Evolutionary conservation across 495 filamentous ascomycete genomes (phyloP).

Genomic region (Viridothelium virens): DNA sequence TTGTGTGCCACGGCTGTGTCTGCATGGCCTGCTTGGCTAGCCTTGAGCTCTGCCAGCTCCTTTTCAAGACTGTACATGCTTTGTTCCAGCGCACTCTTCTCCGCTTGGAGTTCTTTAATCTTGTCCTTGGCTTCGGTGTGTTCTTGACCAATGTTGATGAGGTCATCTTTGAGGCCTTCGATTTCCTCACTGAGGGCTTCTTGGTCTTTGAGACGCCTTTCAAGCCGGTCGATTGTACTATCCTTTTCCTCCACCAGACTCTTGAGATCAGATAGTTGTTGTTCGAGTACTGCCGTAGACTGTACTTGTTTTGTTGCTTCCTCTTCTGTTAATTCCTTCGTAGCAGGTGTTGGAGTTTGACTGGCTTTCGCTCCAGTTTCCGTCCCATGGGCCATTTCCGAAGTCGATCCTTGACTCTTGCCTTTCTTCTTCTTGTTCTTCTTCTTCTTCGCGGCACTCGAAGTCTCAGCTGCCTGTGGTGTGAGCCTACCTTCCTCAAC

Average conservation of each 20-base stretch:
- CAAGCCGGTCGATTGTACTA: slow-evolving; percentile 56
- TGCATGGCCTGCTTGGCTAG: slow-evolving; percentile 44
- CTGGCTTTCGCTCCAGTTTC: slow-evolving; percentile 1
- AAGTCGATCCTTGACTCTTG: slow-evolving; percentile 18
- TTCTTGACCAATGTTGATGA: slow-evolving; percentile 67
- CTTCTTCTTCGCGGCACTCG: slow-evolving; percentile 22
- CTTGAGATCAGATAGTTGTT: slow-evolving; percentile 36
- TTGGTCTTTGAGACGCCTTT: slow-evolving; percentile 59
- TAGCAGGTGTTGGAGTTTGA: neutral
- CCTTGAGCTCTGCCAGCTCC: slow-evolving; percentile 45
- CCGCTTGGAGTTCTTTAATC: slow-evolving; percentile 57
- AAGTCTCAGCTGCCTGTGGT: slow-evolving; percentile 13
- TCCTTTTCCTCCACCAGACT: slow-evolving; percentile 65
- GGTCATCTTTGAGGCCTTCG: slow-evolving; percentile 69
- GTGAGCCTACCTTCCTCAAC: neutral
- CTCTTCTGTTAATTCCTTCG: slow-evolving; percentile 17
- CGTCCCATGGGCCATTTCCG: neutral
- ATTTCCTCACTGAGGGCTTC: slow-evolving; percentile 83
- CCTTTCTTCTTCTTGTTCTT: slow-evolving; percentile 30
- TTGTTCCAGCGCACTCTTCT: slow-evolving; percentile 44
- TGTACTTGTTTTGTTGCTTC: slow-evolving; percentile 30
- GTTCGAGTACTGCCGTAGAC: neutral
- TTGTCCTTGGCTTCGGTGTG: slow-evolving; percentile 75
- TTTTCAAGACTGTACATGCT: slow-evolving; percentile 19
- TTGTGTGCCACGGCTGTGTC: slow-evolving; percentile 50